Percentiles rank a stretch among this genome's conserved stretches.
Evolutionary conservation across 2,329 filamentous ascomycete genomes (phyloP).

Genomic region (Aspergillus versicolor): DNA sequence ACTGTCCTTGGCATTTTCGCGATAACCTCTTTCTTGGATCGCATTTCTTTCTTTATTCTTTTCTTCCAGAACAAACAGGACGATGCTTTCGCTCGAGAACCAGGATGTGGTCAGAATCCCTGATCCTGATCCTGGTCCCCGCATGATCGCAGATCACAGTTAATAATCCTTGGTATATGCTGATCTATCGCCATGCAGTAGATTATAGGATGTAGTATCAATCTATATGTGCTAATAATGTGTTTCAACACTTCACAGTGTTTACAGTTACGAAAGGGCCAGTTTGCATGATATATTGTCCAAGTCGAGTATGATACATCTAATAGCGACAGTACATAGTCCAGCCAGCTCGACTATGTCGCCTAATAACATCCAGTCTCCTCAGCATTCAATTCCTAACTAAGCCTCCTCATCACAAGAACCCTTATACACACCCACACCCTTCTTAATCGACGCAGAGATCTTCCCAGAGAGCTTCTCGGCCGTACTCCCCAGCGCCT

Average conservation of each 20-base stretch:
- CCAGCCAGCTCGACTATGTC: too few species aligned
- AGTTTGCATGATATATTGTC: too few species aligned
- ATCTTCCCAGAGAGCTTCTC: slow-evolving; percentile 23
- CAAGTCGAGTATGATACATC: too few species aligned
- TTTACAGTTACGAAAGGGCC: too few species aligned
- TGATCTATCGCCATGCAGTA: background rate
- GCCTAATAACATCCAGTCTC: too few species aligned
- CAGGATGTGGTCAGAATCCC: background rate
- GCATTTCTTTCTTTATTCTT: background rate
- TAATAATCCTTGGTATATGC: background rate
- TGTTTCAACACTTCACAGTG: too few species aligned
- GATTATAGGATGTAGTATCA: too few species aligned
- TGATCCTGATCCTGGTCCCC: background rate
- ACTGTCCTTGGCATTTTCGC: background rate
- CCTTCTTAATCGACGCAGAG: slow-evolving; percentile 27
- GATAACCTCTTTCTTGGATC: background rate
- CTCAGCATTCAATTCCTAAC: background rate
- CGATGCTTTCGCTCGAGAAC: background rate
- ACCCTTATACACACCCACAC: slow-evolving; percentile 18
- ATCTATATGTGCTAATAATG: too few species aligned
- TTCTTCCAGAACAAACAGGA: background rate
- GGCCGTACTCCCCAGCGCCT: slow-evolving; percentile 19
- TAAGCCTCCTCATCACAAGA: background rate
- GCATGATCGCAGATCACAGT: background rate
- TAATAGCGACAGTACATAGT: too few species aligned